Conservation (phyloP, 768 basidiomycete species). For the Suillus variegatus region DNA sequence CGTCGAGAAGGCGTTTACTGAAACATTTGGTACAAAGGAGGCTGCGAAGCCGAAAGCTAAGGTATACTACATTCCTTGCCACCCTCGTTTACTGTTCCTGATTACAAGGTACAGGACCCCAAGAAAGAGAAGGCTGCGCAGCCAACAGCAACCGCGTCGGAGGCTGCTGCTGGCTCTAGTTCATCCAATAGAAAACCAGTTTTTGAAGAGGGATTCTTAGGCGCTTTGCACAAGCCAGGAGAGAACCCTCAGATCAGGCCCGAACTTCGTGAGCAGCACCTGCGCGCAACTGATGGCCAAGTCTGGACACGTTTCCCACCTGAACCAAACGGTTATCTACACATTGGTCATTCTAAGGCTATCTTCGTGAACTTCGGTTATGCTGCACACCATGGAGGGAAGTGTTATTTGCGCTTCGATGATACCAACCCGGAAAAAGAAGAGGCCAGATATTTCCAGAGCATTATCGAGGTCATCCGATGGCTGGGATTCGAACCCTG, state of each 20-base stretch:
- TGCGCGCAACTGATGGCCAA: slow-evolving; percentile 74
- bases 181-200: slow-evolving; percentile 55
- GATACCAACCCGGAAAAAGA: slow-evolving; percentile 99
- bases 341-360: slow-evolving; percentile 96
- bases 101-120: slow-evolving; percentile 38
- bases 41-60: slow-evolving; percentile 65
- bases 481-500: slow-evolving; percentile 99
- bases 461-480: slow-evolving; percentile 90
- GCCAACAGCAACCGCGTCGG: slow-evolving; percentile 32
- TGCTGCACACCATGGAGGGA: slow-evolving; percentile 90
- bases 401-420: slow-evolving; percentile 93
- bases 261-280: slow-evolving; percentile 76
- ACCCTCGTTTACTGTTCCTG: not conserved
- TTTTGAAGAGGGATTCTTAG: slow-evolving; percentile 95
- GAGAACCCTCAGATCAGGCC: slow-evolving; percentile 87
- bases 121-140: slow-evolving; percentile 44
- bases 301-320: slow-evolving; percentile 98
- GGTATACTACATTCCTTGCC: slow-evolving; percentile 36
- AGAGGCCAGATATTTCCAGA: slow-evolving; percentile 94
- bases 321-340: slow-evolving; percentile 96
- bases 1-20: slow-evolving; percentile 67
- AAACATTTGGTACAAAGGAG: slow-evolving; percentile 75
- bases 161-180: slow-evolving; percentile 38
- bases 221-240: slow-evolving; percentile 89
- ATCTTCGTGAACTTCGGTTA: slow-evolving; percentile 99